Evolutionary conservation across 1,284 basidiomycete genomes (phyloP).

Genomic region (Neotropicomus parvogracilis): DNA sequence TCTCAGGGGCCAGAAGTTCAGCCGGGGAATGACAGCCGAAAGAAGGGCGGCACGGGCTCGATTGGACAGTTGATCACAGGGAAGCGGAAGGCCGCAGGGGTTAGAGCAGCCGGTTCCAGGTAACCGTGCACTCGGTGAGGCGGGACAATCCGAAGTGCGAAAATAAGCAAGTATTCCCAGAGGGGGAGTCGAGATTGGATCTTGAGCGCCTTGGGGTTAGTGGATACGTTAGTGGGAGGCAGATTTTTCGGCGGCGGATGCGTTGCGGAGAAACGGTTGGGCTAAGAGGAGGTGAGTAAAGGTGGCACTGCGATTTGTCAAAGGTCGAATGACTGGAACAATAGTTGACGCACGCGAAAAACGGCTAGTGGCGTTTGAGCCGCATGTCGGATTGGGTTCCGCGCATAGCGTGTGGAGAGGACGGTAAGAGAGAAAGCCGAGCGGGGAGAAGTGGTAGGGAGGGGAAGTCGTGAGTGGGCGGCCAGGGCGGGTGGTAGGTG

Average conservation of each 20-base stretch:
- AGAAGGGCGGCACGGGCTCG: slow-evolving; percentile 22
- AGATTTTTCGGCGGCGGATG: slow-evolving; percentile 1
- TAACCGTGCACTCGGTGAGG: slow-evolving; percentile 1
- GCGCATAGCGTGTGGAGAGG: slow-evolving; percentile 9
- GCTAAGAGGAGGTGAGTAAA: background rate
- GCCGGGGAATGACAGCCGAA: slow-evolving; percentile 6
- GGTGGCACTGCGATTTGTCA: slow-evolving; percentile 2
- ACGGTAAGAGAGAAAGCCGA: slow-evolving; percentile 1
- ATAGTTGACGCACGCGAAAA: slow-evolving; percentile 26
- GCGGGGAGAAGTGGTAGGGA: background rate
- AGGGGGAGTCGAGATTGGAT: slow-evolving; percentile 26
- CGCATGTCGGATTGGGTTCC: slow-evolving; percentile 21
- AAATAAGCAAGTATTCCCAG: slow-evolving; percentile 27
- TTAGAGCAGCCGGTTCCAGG: slow-evolving; percentile 11
- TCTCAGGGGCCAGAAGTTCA: slow-evolving; percentile 15
- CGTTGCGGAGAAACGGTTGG: slow-evolving; percentile 7
- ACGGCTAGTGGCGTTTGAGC: slow-evolving; percentile 27
- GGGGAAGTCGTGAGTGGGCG: slow-evolving; percentile 1
- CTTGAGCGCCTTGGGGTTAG: slow-evolving; percentile 2
- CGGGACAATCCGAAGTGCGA: slow-evolving; percentile 24
- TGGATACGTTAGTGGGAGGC: background rate
- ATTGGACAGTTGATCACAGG: slow-evolving; percentile 19
- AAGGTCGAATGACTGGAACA: slow-evolving; percentile 10
- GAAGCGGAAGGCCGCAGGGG: slow-evolving; percentile 30
- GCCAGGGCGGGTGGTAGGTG: background rate